A percentile compares a stretch with the other conserved stretches of the same genome.
Evolutionary conservation across 176 grass and related monocot species (phyloP).

Genomic region (Puya raimondii): DNA sequence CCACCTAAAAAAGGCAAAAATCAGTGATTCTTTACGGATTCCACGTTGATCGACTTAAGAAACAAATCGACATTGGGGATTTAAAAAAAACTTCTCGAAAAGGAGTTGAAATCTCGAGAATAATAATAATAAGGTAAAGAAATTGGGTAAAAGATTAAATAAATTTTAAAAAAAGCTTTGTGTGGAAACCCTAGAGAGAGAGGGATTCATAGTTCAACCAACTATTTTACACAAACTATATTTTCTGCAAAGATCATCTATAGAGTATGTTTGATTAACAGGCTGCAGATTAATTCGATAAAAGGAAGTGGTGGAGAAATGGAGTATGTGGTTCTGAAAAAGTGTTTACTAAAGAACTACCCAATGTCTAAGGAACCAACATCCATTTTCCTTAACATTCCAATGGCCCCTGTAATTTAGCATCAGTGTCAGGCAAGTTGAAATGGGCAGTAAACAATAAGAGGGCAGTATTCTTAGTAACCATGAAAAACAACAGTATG

Average conservation of each 20-base stretch:
- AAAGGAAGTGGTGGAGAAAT: conserved; percentile 2
- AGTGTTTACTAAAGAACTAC: conserved; percentile 77
- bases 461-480: neutral
- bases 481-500: neutral
- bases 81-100: too few species aligned
- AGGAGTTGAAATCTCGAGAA: too few species aligned
- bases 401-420: conserved; percentile 51
- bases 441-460: conserved; percentile 14
- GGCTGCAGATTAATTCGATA: neutral
- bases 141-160: too few species aligned
- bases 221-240: too few species aligned
- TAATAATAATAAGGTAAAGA: too few species aligned
- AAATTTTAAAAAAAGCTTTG: too few species aligned
- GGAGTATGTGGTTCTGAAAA: neutral
- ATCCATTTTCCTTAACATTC: conserved; percentile 81
- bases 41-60: too few species aligned
- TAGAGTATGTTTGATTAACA: neutral
- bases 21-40: too few species aligned
- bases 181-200: too few species aligned
- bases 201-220: too few species aligned
- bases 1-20: neutral
- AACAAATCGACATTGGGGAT: too few species aligned
- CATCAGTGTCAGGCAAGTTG: conserved; percentile 19
- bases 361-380: conserved; percentile 73
- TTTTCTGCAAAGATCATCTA: too few species aligned